Conservation (phyloP, 805 yeast genomes). For the Cephaloascus fragrans region DNA sequence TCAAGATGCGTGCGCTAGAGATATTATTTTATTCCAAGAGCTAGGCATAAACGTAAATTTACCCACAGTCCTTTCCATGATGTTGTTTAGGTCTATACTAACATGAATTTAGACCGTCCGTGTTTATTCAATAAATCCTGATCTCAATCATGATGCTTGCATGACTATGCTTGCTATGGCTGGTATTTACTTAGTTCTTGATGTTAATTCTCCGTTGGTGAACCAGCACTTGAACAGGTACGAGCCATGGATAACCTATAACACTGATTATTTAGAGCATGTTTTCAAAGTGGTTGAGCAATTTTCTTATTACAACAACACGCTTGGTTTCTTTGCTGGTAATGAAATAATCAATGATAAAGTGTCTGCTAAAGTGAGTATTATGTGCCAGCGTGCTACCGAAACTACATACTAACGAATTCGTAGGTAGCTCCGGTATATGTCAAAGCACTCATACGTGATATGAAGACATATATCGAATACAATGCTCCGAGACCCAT, state of each 20-base stretch:
- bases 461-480: conserved; percentile 64
- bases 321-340: conserved; percentile 87
- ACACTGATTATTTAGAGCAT: conserved; percentile 57
- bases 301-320: conserved; percentile 78
- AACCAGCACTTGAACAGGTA: conserved; percentile 79
- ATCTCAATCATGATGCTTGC: conserved; percentile 75
- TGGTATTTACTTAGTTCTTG: conserved; percentile 84
- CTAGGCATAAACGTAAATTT: conserved; percentile 60
- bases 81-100: conserved; percentile 6
- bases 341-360: conserved; percentile 83
- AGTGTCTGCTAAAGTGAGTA: conserved; percentile 41
- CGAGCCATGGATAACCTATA: conserved; percentile 91
- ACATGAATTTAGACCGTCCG: conserved; percentile 46
- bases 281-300: conserved; percentile 72
- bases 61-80: background rate
- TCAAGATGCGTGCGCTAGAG: conserved; percentile 66
- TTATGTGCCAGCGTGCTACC: background rate
- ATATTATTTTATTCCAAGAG: conserved; percentile 68
- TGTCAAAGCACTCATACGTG: conserved; percentile 71
- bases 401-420: background rate
- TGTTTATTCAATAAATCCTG: conserved; percentile 80
- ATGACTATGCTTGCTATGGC: conserved; percentile 89
- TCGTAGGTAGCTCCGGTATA: conserved; percentile 51
- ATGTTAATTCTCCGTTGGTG: conserved; percentile 79
- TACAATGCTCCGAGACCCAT: conserved; percentile 51